Evolutionary conservation across 2,329 filamentous ascomycete species (phyloP).

Genomic region (Botrytis pseudocinerea): DNA sequence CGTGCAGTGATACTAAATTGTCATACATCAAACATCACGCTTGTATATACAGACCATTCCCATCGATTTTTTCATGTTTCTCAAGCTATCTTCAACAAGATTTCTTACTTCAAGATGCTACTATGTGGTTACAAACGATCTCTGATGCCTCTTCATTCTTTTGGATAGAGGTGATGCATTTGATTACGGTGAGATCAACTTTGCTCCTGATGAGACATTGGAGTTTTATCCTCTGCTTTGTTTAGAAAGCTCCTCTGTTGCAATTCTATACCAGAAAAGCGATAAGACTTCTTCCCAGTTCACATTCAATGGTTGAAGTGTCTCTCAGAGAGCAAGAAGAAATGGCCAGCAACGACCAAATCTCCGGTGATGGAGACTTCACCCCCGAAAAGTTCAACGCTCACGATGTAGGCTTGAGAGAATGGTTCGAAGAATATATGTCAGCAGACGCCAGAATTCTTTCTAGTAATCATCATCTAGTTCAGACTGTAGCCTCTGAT

Average conservation of each 20-base stretch:
- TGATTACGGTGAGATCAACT: not conserved
- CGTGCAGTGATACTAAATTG: not conserved
- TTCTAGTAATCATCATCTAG: too few relatives aligned
- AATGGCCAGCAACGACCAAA: not conserved
- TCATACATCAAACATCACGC: not conserved
- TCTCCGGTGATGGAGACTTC: rapidly evolving
- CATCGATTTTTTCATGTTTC: not conserved
- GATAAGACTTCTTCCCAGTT: too few relatives aligned
- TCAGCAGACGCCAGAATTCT: not conserved
- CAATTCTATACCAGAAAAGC: too few relatives aligned
- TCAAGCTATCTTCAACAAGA: too few relatives aligned
- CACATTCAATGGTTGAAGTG: too few relatives aligned
- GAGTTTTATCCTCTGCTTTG: rapidly evolving
- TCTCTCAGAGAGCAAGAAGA: too few relatives aligned
- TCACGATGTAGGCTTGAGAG: not conserved
- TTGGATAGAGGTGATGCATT: not conserved
- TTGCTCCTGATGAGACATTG: not conserved
- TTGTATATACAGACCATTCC: not conserved
- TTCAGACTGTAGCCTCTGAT: not conserved
- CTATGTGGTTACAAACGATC: rapidly evolving
- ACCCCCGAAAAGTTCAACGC: rapidly evolving
- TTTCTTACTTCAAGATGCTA: not conserved
- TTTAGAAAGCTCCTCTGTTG: too few relatives aligned
- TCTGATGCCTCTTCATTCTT: rapidly evolving
- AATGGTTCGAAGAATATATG: not conserved